These are phyloP conservation scores for Trapa incisa DNA, from an alignment of 345 rosid species.

Conservation along the genomic window DNA sequence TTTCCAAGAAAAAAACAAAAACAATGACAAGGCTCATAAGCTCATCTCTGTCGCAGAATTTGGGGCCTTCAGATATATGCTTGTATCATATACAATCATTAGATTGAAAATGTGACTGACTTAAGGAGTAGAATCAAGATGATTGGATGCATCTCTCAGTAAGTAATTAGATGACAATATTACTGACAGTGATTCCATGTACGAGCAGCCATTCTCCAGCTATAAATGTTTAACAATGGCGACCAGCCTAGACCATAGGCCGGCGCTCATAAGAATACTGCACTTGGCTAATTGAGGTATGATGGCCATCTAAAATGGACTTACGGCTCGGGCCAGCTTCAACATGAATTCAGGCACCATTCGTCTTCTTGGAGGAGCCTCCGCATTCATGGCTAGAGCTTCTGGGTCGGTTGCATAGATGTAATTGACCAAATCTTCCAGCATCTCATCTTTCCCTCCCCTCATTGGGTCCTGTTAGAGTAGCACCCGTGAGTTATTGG, in stretches of 20 bases:
- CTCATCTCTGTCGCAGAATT: not conserved
- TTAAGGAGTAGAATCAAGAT: not conserved
- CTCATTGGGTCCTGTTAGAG: slow-evolving; percentile 87
- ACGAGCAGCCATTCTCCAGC: not conserved
- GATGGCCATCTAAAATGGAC: slow-evolving; percentile 52
- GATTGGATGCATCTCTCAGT: not conserved
- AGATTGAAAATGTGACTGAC: not conserved
- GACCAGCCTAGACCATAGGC: not conserved
- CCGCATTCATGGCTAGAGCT: slow-evolving; percentile 39
- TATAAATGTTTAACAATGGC: not conserved
- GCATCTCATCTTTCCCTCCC: slow-evolving; percentile 79
- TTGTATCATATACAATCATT: not conserved
- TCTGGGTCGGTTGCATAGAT: slow-evolving; percentile 48
- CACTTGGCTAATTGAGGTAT: not conserved
- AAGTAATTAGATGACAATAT: not conserved
- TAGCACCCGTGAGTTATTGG: not conserved
- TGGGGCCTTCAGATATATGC: not conserved
- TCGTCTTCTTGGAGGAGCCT: slow-evolving; percentile 60
- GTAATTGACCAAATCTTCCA: slow-evolving; percentile 61
- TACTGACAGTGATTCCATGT: not conserved
- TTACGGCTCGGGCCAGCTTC: slow-evolving; percentile 63
- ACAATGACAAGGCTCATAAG: no score
- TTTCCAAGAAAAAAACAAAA: no score
- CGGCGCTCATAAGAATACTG: no score
- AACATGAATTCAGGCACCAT: slow-evolving; percentile 90